Conservation (phyloP, 176 grass and related monocot species). For the Musa beccarii region DNA sequence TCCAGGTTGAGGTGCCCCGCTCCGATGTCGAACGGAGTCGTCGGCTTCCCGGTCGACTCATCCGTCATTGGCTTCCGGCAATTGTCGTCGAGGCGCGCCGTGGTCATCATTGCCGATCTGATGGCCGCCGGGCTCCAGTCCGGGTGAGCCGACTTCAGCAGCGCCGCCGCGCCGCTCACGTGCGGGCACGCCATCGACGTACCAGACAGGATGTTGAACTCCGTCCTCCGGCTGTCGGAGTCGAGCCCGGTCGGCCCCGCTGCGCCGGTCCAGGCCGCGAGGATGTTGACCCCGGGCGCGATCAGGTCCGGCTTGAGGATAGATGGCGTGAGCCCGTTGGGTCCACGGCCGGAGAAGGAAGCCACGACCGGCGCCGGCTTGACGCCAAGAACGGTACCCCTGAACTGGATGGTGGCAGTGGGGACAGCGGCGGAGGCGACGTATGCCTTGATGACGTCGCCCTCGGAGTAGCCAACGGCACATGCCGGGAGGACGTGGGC, state of each 20-base stretch:
- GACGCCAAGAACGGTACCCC: conserved; percentile 35
- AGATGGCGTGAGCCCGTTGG: conserved; percentile 33
- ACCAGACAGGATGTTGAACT: conserved; percentile 56
- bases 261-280: conserved; percentile 68
- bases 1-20: conserved; percentile 53
- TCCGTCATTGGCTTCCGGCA: conserved; percentile 19
- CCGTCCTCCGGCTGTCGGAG: conserved; percentile 9
- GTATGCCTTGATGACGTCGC: conserved; percentile 42
- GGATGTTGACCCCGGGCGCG: conserved; percentile 59
- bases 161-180: conserved; percentile 48
- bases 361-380: conserved; percentile 57
- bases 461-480: conserved; percentile 29
- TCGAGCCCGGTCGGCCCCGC: conserved; percentile 30
- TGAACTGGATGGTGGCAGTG: conserved; percentile 39
- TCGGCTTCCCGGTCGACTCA: conserved; percentile 14
- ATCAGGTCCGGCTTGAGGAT: conserved; percentile 81
- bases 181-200: conserved; percentile 82
- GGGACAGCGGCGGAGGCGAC: not conserved
- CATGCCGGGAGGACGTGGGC: conserved; percentile 36
- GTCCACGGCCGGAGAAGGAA: conserved; percentile 66
- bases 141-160: conserved; percentile 43
- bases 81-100: conserved; percentile 54
- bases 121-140: conserved; percentile 58
- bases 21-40: conserved; percentile 64
- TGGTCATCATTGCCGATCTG: conserved; percentile 81